Evolutionary conservation across 2,329 filamentous ascomycete genomes (phyloP).

Genomic region (Epichloe glyceriae): DNA sequence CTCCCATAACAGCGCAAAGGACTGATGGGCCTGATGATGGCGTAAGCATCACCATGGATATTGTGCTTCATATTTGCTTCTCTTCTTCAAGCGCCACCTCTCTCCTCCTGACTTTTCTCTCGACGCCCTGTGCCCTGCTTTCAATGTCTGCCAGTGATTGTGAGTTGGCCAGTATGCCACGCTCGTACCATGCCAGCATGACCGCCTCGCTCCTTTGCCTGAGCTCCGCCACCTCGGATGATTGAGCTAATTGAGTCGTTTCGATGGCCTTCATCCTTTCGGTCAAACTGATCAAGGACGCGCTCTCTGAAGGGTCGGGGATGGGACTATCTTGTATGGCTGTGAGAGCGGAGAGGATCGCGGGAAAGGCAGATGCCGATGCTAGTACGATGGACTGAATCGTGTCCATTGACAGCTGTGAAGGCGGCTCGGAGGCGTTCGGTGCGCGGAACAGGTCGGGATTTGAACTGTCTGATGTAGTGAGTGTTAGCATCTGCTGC

Average conservation of each 20-base stretch:
- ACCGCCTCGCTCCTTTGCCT: conserved; percentile 48
- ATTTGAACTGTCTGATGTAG: conserved; percentile 33
- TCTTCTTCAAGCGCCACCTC: conserved; percentile 46
- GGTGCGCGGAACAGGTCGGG: conserved; percentile 42
- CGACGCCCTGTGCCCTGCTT: conserved; percentile 49
- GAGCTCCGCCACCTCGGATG: conserved; percentile 48
- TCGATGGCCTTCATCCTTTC: conserved; percentile 51
- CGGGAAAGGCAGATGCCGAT: conserved; percentile 41
- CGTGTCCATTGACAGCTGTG: conserved; percentile 36
- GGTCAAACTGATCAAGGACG: conserved; percentile 42
- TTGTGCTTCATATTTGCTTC: conserved; percentile 19
- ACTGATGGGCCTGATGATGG: too few relatives aligned
- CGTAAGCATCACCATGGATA: too few relatives aligned
- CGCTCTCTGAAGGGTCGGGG: conserved; percentile 40
- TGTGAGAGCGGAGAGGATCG: conserved; percentile 43
- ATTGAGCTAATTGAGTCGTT: conserved; percentile 48
- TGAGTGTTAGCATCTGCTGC: not conserved
- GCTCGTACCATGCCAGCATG: conserved; percentile 61
- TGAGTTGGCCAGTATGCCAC: conserved; percentile 53
- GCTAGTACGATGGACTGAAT: conserved; percentile 42
- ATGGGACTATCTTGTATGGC: conserved; percentile 43
- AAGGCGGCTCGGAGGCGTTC: conserved; percentile 32
- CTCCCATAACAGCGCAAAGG: too few relatives aligned
- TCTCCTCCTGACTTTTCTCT: conserved; percentile 49
- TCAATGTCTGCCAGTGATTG: conserved; percentile 61